Evolutionary conservation across 2,329 filamentous ascomycete genomes (phyloP), one percentile per base, ranked within the genome.

Genomic region (Fusarium illudens): DNA sequence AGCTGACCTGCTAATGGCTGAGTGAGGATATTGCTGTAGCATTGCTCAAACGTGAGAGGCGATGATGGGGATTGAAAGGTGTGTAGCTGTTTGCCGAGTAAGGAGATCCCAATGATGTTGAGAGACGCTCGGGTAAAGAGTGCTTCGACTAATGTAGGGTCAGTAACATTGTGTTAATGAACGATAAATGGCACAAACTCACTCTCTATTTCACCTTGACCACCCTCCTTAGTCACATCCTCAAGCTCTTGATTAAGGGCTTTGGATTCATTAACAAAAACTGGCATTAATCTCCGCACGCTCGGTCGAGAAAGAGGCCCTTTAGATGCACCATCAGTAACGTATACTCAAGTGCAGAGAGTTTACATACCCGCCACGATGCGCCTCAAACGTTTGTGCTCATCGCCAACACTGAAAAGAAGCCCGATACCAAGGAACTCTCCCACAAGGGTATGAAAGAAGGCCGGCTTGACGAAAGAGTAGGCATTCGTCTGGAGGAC

Each of bases 381-480:
- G 1, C 64, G 64, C 3, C 64, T 53, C 19, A 67, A 6, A 1
- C 64, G 60, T 2, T 64, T 68, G 3, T 68, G 65, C n/a, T 68
- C 42, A 0, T 69, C 49, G 1, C 65, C 65, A 0, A 55, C 53
- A 39, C 65, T 68, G 0, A 66, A 68, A 1, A 68, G 17, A 1
- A 68, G 15, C 2, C 65, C 65, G 2, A 53, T 20, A 0, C 65
- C 65, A 1, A 69, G 17, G 8, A 68, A 58, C 5, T 68, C 65
- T 8, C 65, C 65, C 1, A 69, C 65, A 4, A 69, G 58, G 0
- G 62, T 68, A 5, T 68, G 37, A 3, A 66, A 68, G 15, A 68
- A 69, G 0, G 19, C 49, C 0, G 65, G 65, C 3, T 68, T 68
- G 1, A 60, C 65, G 11, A 68, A 63, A 0, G 30, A 39, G 3